Percentiles rank a stretch among this genome's conserved stretches.
Evolutionary conservation across 805 yeast genomes (phyloP).

Genomic region (Barnettozyma wickerhamii): DNA sequence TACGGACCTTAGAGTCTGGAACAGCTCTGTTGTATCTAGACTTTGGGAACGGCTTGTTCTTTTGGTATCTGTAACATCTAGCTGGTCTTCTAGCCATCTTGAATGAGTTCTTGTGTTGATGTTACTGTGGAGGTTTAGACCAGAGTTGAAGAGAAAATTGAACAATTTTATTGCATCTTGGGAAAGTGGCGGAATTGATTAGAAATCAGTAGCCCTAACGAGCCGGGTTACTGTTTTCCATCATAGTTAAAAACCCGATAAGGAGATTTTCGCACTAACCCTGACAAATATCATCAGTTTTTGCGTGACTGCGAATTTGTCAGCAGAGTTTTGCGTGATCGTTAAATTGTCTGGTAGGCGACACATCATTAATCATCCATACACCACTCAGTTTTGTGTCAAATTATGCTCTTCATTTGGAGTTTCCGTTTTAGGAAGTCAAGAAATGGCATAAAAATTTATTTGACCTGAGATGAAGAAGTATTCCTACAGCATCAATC

Average conservation of each 20-base stretch:
- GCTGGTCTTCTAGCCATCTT: constrained; percentile 99
- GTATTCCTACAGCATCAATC: too few species aligned
- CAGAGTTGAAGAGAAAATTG: neutral
- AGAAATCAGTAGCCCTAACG: constrained; percentile 3
- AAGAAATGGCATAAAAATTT: neutral
- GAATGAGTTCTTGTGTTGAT: constrained; percentile 30
- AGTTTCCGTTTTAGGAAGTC: constrained; percentile 7
- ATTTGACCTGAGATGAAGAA: too few species aligned
- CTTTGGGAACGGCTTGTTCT: constrained; percentile 99
- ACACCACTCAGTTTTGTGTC: constrained; percentile 1
- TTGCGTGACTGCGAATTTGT: constrained; percentile 9
- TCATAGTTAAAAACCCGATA: neutral
- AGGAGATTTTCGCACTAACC: neutral
- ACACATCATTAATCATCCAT: neutral
- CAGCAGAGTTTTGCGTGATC: neutral
- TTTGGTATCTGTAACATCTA: constrained; percentile 99
- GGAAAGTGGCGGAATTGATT: constrained; percentile 3
- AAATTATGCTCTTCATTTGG: too few species aligned
- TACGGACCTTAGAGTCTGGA: constrained; percentile 99
- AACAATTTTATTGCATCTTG: neutral
- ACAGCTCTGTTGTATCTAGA: constrained; percentile 99
- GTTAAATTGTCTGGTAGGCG: neutral
- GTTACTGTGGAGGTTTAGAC: neutral
- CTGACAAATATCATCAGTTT: neutral
- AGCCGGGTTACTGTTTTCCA: constrained; percentile 1